Evolutionary conservation across 1,139 yeast genomes (phyloP), one percentile per base, ranked within the genome.

Genomic region (Yamadazyma songkhlaensis): DNA sequence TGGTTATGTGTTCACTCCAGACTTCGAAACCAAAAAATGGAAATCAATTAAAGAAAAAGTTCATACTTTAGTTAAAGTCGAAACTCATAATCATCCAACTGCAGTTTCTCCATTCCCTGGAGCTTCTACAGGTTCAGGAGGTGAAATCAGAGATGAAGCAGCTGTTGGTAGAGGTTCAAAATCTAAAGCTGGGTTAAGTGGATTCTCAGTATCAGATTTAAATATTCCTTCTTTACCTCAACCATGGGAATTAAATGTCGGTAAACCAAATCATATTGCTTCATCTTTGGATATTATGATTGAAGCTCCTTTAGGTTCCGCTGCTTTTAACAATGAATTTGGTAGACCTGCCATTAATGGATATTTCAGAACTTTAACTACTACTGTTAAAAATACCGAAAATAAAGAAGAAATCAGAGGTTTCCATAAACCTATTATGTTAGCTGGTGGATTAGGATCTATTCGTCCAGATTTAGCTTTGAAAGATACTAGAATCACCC

Each of bases 61-160:
- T 20, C 94, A 92, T 49, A 87, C 95, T 56, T 72, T 94, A 50
- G 86, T 90, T 50, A 94, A 94, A 61, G 98, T 94, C 36, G 99
- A 94, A 66, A 94, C 99, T 24, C 99, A 94, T 62, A 94, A 94
- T 66, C 99, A 94, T 60, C 99, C 99, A 38, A 94, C 99, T 27
- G 98, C 98, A 0, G 97, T 94, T 9, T 90, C 97, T 22, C 99
- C 99, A 25, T 94, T 87, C 65, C 92, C 98, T 4, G 99, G 99
- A 64, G 99, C 99, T 27, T 96, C 99, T 27, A 94, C 99, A 13
- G 99, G 99, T 48, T 90, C 98, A 14, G 99, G 99, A 62, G 99
- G 99, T 68, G 99, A 94, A 67, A 94, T 94, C 54, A 86, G 99
- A 74, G 99, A 94, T 62, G 99, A 94, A 68, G 98, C 97, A 66